These are phyloP conservation scores for Alopecurus myosuroides DNA, from an alignment of 176 grass and related monocot genomes.

Conservation along the genomic window DNA sequence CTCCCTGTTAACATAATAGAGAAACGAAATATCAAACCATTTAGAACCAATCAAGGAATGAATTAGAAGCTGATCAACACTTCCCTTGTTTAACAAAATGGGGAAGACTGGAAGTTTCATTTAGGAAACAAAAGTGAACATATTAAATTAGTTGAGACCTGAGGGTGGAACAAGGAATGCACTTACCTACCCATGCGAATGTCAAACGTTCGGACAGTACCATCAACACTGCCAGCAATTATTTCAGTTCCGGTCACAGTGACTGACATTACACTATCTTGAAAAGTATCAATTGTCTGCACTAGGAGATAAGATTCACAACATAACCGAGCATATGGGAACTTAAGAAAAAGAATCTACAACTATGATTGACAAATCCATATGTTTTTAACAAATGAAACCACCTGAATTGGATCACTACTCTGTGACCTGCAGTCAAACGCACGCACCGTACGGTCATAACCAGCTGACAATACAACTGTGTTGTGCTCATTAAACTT, in stretches of 20 bases:
- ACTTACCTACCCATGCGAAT: slow-evolving; percentile 93
- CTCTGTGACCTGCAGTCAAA: slow-evolving; percentile 97
- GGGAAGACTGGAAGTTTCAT: background rate
- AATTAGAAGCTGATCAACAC: background rate
- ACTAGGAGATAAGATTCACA: slow-evolving; percentile 12
- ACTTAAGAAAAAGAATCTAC: background rate
- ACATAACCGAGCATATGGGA: slow-evolving; percentile 3
- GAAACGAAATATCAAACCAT: slow-evolving; percentile 2
- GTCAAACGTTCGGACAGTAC: slow-evolving; percentile 85
- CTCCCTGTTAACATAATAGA: slow-evolving; percentile 55
- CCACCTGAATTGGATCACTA: slow-evolving; percentile 87
- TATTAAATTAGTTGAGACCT: background rate
- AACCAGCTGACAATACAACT: slow-evolving; percentile 85
- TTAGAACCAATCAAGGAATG: background rate
- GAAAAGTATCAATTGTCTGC: slow-evolving; percentile 91
- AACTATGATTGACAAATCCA: background rate
- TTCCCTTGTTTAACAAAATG: background rate
- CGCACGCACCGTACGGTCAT: slow-evolving; percentile 73
- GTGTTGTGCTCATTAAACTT: slow-evolving; percentile 88
- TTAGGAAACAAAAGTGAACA: background rate
- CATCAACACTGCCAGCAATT: slow-evolving; percentile 95
- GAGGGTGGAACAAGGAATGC: background rate
- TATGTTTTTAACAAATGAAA: background rate
- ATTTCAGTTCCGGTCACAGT: slow-evolving; percentile 85
- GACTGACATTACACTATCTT: slow-evolving; percentile 98